phyloP scores from a whole-genome alignment of 2,329 filamentous ascomycete species.

The Calonectria pteridis region DNA sequence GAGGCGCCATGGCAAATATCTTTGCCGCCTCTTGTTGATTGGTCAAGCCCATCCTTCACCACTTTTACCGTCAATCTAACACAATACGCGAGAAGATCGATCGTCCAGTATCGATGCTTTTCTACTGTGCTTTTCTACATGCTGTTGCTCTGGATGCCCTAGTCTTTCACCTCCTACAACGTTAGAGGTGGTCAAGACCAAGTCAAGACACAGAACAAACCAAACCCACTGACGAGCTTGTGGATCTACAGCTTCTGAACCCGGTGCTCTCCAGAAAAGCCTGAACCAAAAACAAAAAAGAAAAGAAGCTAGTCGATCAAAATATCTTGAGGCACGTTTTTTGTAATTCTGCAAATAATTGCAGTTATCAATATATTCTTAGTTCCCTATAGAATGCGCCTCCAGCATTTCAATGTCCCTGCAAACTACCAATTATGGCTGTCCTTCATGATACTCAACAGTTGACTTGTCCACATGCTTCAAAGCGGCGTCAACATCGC shows the following conservation, averaged over 20 bases:
- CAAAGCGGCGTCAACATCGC: not conserved
- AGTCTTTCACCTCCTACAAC: too few relatives aligned
- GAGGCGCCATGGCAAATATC: slow-evolving; percentile 19
- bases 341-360: not conserved
- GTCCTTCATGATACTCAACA: not conserved
- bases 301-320: not conserved
- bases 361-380: not conserved
- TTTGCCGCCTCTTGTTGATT: slow-evolving; percentile 26
- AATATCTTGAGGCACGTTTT: not conserved
- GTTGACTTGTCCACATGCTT: not conserved
- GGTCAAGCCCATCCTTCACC: not conserved
- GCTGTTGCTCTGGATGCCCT: too few relatives aligned
- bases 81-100: too few relatives aligned
- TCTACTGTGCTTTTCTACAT: too few relatives aligned
- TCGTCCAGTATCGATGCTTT: too few relatives aligned
- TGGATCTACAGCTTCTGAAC: too few relatives aligned
- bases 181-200: too few relatives aligned
- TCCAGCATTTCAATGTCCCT: not conserved
- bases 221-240: too few relatives aligned
- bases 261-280: not conserved
- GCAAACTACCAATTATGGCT: not conserved
- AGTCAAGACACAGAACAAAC: too few relatives aligned
- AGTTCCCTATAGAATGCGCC: not conserved
- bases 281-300: too few relatives aligned
- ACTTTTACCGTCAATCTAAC: not conserved